Conservation (phyloP, 2,329 filamentous ascomycete species). For the Madurella mycetomatis region DNA sequence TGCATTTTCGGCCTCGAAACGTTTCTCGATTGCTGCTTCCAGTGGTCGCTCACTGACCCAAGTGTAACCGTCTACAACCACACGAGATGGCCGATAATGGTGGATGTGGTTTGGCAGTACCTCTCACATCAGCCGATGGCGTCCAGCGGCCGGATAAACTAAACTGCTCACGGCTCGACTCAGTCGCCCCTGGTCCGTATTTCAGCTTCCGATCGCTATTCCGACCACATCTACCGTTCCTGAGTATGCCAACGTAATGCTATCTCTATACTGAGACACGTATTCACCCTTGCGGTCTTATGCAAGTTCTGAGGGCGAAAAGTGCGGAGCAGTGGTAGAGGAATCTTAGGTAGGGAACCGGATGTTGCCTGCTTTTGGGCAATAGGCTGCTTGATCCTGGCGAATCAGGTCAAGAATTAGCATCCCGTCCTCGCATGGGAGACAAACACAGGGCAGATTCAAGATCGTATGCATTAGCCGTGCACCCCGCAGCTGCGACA, state of each 20-base stretch:
- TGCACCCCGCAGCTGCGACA: not conserved
- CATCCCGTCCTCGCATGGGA: not conserved
- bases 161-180: no score
- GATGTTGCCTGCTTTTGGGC: not conserved
- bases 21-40: no score
- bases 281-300: not conserved
- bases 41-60: no score
- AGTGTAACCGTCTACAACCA: no score
- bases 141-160: no score
- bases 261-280: not conserved
- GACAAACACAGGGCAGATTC: constrained; percentile 3
- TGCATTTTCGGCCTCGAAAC: no score
- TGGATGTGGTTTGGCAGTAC: no score
- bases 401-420: not conserved
- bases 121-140: no score
- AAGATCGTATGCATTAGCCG: constrained; percentile 2
- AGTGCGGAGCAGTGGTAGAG: no score
- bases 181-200: not conserved
- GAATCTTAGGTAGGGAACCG: not conserved
- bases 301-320: no score
- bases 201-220: not conserved
- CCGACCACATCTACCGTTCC: not conserved
- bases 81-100: no score
- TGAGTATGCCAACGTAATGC: not conserved
- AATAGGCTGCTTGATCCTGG: not conserved